A percentile compares a stretch with the other conserved stretches of the same genome.
phyloP scores from a whole-genome alignment of 768 basidiomycete genomes.

The Tylopilus vinaceipallidus region DNA sequence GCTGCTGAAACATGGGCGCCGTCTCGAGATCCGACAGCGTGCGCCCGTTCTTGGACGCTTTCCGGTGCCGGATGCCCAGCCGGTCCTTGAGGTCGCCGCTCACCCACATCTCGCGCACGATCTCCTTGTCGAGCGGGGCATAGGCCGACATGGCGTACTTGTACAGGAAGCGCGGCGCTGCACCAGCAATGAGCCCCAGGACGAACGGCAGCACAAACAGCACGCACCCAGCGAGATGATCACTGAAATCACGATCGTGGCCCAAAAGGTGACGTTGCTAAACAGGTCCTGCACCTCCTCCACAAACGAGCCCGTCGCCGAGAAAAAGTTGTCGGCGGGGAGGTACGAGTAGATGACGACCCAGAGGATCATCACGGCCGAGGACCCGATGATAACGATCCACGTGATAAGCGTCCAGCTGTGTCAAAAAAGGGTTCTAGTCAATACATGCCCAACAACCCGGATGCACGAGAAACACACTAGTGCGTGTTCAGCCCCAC shows the following conservation, averaged over 20 bases:
- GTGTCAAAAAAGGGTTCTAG: conserved; percentile 23
- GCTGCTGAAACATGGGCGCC: conserved; percentile 68
- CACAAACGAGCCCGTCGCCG: conserved; percentile 67
- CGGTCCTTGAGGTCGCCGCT: conserved; percentile 78
- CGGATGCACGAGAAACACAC: conserved; percentile 48
- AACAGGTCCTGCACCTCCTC: conserved; percentile 74
- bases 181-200: conserved; percentile 8
- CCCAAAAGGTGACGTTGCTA: conserved; percentile 82
- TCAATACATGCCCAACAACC: conserved; percentile 1
- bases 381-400: conserved; percentile 77
- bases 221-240: conserved; percentile 69
- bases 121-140: conserved; percentile 80
- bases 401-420: conserved; percentile 85
- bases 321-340: conserved; percentile 67
- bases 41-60: conserved; percentile 43
- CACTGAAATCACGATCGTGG: conserved; percentile 66
- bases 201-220: neutral
- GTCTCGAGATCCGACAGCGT: conserved; percentile 47
- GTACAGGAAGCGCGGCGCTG: conserved; percentile 80
- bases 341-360: conserved; percentile 86
- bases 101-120: conserved; percentile 92
- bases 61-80: conserved; percentile 68
- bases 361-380: conserved; percentile 83
- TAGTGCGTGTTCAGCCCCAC: conserved; percentile 90
- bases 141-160: conserved; percentile 73